Percentiles rank a stretch among this genome's conserved stretches.
phyloP scores from a whole-genome alignment of 129 eudicot genomes.

The Tagetes patula region DNA sequence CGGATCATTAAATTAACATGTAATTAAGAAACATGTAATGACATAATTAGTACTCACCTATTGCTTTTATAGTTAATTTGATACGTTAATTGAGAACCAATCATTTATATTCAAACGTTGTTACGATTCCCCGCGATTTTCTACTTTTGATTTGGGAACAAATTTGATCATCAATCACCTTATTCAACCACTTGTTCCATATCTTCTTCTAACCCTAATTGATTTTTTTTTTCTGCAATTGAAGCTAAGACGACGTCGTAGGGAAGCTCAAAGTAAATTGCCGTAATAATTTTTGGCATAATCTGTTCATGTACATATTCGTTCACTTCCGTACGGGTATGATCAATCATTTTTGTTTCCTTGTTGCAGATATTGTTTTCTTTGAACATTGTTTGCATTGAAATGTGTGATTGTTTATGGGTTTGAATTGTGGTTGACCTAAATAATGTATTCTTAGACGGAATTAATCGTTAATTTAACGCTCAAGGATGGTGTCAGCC shows the following conservation, averaged over 20 bases:
- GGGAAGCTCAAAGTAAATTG: slow-evolving; percentile 9
- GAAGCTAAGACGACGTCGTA: background rate
- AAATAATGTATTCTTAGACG: too few species aligned
- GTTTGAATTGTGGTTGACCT: too few species aligned
- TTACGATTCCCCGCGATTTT: slow-evolving; percentile 28
- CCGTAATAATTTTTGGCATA: background rate
- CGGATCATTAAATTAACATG: slow-evolving; percentile 23
- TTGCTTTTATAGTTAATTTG: too few species aligned
- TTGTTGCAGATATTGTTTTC: background rate
- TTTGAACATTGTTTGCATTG: background rate
- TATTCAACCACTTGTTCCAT: slow-evolving; percentile 5
- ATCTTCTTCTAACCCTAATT: background rate
- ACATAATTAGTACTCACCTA: too few species aligned
- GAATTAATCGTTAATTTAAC: too few species aligned
- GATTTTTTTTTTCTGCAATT: background rate
- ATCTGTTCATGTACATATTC: slow-evolving; percentile 15
- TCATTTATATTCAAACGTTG: slow-evolving; percentile 22
- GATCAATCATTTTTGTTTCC: background rate
- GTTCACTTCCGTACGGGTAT: slow-evolving; percentile 17
- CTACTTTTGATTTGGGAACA: background rate
- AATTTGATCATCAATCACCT: slow-evolving; percentile 21
- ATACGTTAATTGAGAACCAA: background rate
- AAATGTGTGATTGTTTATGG: background rate
- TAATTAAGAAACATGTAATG: background rate
- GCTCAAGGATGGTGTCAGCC: too few species aligned